Evolutionary conservation across 352 stramenopile genomes (phyloP).

Genomic region (Globisporangium camurandrum): DNA sequence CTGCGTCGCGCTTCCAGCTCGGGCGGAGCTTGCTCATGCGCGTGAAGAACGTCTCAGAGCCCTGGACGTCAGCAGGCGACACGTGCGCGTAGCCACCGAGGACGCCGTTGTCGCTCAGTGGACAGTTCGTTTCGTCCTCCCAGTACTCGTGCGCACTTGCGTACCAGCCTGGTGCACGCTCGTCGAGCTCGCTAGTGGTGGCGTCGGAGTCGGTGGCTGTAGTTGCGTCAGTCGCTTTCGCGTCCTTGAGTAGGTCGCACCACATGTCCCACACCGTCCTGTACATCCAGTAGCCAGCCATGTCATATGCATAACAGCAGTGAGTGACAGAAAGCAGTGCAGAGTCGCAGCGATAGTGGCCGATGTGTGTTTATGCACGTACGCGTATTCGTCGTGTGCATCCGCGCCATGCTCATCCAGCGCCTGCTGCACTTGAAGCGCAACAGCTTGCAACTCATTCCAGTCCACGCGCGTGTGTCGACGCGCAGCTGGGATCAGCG

Average conservation of each 20-base stretch:
- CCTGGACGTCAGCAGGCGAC: conserved; percentile 69
- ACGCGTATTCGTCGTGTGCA: conserved; percentile 58
- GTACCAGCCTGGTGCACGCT: conserved; percentile 48
- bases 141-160: conserved; percentile 69
- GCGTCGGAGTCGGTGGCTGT: no score
- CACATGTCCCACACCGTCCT: conserved; percentile 76
- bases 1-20: conserved; percentile 35
- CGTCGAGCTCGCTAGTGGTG: neutral
- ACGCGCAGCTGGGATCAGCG: conserved; percentile 18
- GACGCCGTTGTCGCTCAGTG: conserved; percentile 90
- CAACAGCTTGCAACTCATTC: conserved; percentile 38
- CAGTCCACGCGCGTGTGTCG: conserved; percentile 43
- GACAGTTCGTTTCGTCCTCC: conserved; percentile 89
- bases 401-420: conserved; percentile 46
- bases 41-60: conserved; percentile 58
- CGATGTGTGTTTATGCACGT: conserved; percentile 1
- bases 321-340: no score
- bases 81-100: conserved; percentile 88
- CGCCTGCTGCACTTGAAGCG: conserved; percentile 47
- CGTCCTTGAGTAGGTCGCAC: conserved; percentile 45
- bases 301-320: no score
- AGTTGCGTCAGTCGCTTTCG: conserved; percentile 11
- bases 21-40: conserved; percentile 34
- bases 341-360: neutral
- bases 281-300: neutral